Conservation (phyloP, 1,284 basidiomycete genomes). For the Takashimella koratensis region DNA sequence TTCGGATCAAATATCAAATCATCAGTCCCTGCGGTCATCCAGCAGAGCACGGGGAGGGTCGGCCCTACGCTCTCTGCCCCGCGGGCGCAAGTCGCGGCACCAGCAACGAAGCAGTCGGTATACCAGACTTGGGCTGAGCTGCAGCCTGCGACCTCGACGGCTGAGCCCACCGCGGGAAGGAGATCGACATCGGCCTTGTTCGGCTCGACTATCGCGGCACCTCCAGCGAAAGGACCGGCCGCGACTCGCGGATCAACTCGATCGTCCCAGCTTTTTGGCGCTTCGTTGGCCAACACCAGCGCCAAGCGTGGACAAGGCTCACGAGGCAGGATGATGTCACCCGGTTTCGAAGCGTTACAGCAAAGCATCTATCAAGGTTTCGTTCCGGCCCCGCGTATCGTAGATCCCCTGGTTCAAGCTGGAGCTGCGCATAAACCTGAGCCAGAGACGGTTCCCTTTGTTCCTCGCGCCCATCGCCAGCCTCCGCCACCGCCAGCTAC, state of each 20-base stretch:
- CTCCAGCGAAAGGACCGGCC: slow-evolving; percentile 17
- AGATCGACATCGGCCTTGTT: slow-evolving; percentile 16
- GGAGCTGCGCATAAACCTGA: slow-evolving; percentile 8
- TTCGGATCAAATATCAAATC: neutral
- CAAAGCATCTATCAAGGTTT: slow-evolving; percentile 15
- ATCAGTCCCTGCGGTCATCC: neutral
- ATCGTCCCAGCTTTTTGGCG: slow-evolving; percentile 6
- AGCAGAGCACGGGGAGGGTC: neutral
- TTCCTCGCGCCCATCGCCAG: slow-evolving; percentile 57
- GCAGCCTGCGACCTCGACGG: no score
- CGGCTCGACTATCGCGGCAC: slow-evolving; percentile 23
- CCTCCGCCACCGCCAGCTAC: slow-evolving; percentile 6
- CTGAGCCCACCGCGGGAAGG: neutral
- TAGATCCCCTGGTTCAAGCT: slow-evolving; percentile 2
- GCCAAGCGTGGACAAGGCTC: neutral
- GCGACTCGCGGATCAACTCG: neutral
- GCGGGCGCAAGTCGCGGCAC: no score
- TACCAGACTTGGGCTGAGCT: neutral
- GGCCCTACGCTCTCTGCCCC: no score
- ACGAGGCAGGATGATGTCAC: slow-evolving; percentile 14
- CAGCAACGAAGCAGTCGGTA: neutral
- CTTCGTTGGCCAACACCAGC: slow-evolving; percentile 8
- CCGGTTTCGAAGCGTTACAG: slow-evolving; percentile 23
- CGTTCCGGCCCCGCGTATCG: slow-evolving; percentile 19
- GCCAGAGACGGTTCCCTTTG: slow-evolving; percentile 64